phyloP scores from a whole-genome alignment of 176 grass and related monocot species.

The Leersia perrieri region DNA sequence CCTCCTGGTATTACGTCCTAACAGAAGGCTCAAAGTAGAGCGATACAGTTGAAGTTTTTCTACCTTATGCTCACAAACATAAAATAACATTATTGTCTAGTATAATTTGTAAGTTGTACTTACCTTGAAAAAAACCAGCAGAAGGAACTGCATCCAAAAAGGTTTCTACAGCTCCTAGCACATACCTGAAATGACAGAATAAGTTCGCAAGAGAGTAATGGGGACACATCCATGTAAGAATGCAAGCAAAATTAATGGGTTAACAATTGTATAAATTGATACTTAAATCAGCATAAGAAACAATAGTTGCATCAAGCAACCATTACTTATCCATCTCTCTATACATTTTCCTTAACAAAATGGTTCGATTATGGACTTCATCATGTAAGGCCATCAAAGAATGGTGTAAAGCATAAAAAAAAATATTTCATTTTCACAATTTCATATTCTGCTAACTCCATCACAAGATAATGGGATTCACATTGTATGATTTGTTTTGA shows the following conservation, averaged over 20 bases:
- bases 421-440: neutral
- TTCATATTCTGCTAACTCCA: neutral
- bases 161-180: constrained; percentile 96
- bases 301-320: neutral
- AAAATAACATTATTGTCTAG: constrained; percentile 19
- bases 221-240: neutral
- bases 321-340: neutral
- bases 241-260: neutral
- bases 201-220: constrained; percentile 1
- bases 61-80: constrained; percentile 9
- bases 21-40: neutral
- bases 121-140: constrained; percentile 94
- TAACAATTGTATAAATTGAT: constrained; percentile 1
- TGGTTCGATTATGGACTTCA: constrained; percentile 3
- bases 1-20: neutral
- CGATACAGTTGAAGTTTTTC: neutral
- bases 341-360: constrained; percentile 10
- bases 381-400: neutral
- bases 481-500: neutral
- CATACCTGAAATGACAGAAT: constrained; percentile 75
- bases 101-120: neutral
- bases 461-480: neutral
- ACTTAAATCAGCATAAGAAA: neutral
- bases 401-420: neutral
- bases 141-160: constrained; percentile 91